phyloP scores from a whole-genome alignment of 148 eudicot species.

The Gaultheria prostrata region DNA sequence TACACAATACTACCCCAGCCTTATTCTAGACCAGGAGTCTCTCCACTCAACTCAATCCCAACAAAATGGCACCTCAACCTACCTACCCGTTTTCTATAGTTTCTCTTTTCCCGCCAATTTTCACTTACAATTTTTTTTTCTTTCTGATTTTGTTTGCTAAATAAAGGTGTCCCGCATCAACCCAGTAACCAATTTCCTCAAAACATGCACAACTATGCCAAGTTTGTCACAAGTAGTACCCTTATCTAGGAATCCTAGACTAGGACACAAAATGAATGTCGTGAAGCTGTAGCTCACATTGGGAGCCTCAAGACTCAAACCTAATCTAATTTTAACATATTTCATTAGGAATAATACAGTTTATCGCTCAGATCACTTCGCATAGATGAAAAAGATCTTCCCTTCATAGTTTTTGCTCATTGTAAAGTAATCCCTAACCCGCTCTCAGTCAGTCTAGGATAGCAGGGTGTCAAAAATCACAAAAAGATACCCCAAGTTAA shows the following conservation, averaged over 20 bases:
- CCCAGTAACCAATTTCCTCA: neutral
- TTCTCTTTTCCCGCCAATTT: neutral
- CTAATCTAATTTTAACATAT: neutral
- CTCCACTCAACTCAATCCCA: neutral
- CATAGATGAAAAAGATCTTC: neutral
- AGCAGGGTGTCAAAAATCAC: too few relatives aligned
- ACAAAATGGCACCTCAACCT: neutral
- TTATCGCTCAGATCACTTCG: neutral
- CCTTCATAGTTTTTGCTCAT: neutral
- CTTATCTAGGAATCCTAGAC: neutral
- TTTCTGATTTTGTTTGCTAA: neutral
- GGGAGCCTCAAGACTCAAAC: neutral
- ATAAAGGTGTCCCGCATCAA: neutral
- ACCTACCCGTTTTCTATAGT: neutral
- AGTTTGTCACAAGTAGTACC: neutral
- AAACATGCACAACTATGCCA: neutral
- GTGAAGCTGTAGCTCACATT: neutral
- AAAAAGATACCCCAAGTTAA: neutral
- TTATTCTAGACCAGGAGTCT: neutral
- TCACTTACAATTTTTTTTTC: neutral
- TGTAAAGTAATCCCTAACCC: slow-evolving; percentile 1
- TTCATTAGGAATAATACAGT: neutral
- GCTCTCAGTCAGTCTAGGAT: neutral
- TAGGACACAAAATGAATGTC: neutral
- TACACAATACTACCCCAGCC: neutral